A percentile compares a stretch with the other conserved stretches of the same genome.
Conservation (phyloP, 768 basidiomycete genomes). For the Lyophyllum atratum region DNA sequence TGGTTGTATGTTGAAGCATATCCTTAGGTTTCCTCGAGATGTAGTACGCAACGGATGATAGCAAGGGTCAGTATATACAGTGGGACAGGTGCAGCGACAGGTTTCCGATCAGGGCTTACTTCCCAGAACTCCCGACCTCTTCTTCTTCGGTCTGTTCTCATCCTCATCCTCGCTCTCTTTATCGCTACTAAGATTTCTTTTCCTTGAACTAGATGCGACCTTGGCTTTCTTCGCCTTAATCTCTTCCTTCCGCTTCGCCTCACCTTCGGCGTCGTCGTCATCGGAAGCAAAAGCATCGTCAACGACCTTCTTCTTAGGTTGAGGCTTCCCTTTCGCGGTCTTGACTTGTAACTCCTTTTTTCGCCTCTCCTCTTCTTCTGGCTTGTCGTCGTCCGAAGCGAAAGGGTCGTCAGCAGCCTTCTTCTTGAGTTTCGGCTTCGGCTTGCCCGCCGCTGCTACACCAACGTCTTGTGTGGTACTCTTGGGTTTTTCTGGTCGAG, state of each 20-base stretch:
- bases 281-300: slow-evolving; percentile 65
- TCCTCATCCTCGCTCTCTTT: slow-evolving; percentile 27
- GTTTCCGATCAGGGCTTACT: not conserved
- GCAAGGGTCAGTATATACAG: not conserved
- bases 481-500: not conserved
- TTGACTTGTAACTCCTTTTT: slow-evolving; percentile 4
- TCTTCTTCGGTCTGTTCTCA: slow-evolving; percentile 39
- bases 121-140: slow-evolving; percentile 16
- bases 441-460: slow-evolving; percentile 27
- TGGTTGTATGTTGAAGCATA: no score
- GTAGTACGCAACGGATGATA: no score
- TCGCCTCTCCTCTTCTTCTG: slow-evolving; percentile 21
- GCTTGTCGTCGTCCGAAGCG: slow-evolving; percentile 47
- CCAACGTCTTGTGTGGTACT: not conserved
- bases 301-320: slow-evolving; percentile 19
- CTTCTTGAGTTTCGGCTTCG: slow-evolving; percentile 51
- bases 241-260: slow-evolving; percentile 11
- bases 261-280: slow-evolving; percentile 27
- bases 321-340: slow-evolving; percentile 8
- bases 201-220: slow-evolving; percentile 8
- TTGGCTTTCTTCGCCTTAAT: slow-evolving; percentile 1
- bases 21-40: no score
- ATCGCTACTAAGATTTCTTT: slow-evolving; percentile 21
- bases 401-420: slow-evolving; percentile 57
- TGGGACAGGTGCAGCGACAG: not conserved